A percentile compares a stretch with the other conserved stretches of the same genome.
Evolutionary conservation across 768 basidiomycete species (phyloP).

Genomic region (Boletus vinaceobasis): DNA sequence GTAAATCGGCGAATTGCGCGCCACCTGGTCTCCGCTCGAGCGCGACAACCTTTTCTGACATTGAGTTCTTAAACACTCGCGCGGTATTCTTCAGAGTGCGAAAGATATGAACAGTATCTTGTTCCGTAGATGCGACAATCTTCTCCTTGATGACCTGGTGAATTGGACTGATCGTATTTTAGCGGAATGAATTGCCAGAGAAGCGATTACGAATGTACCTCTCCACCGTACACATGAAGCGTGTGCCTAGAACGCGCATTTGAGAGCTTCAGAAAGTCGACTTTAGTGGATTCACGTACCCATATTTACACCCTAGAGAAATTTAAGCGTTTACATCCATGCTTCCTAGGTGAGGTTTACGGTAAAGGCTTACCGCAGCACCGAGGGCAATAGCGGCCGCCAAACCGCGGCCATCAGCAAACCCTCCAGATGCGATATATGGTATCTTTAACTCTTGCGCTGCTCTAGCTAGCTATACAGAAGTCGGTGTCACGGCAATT

Average conservation of each 20-base stretch:
- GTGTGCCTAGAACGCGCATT: slow-evolving; percentile 46
- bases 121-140: slow-evolving; percentile 80
- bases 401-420: slow-evolving; percentile 83
- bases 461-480: slow-evolving; percentile 72
- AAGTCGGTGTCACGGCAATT: not conserved
- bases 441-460: slow-evolving; percentile 80
- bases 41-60: slow-evolving; percentile 79
- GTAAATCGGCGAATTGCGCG: slow-evolving; percentile 82
- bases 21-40: slow-evolving; percentile 80
- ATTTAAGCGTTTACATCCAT: not conserved
- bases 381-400: slow-evolving; percentile 80
- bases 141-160: slow-evolving; percentile 89
- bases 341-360: not conserved
- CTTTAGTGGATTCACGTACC: slow-evolving; percentile 32
- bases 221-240: slow-evolving; percentile 92
- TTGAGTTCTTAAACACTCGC: slow-evolving; percentile 83
- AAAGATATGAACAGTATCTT: slow-evolving; percentile 88
- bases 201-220: slow-evolving; percentile 40
- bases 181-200: not conserved
- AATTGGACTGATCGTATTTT: slow-evolving; percentile 56
- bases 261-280: not conserved
- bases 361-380: slow-evolving; percentile 54
- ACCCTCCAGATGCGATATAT: slow-evolving; percentile 87
- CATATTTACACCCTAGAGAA: slow-evolving; percentile 75
- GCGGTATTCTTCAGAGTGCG: slow-evolving; percentile 81